Evolutionary conservation across 495 filamentous ascomycete genomes (phyloP), one percentile per base, ranked within the genome.

Genomic region (Daldinia vernicosa): DNA sequence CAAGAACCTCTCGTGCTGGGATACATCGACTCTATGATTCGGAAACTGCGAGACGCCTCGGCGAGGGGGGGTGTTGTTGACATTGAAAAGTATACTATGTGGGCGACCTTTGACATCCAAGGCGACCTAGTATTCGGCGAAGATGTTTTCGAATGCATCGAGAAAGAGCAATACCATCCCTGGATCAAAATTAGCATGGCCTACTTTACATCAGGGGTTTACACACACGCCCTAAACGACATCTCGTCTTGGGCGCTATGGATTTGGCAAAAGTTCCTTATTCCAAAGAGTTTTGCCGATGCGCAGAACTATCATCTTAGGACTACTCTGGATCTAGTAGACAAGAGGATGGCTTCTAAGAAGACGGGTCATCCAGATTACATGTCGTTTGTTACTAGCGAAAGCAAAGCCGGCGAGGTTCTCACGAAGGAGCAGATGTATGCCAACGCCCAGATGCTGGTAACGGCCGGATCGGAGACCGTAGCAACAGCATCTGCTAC

Each of bases 71-170:
- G 73, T 39, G 32, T 71, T 0, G 70, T 79, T 17, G 72, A 84
- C 17, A 72, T 85, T 59, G 74, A 75, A 6, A 77, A 84, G 22
- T 89, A 86, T 83, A 85, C 81, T 60, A 89, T 88, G 65, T 88
- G 78, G 56, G 77, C 78, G 11, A 89, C 87, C 0, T 90, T 89
- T 56, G 88, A 89, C 62, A 81, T 89, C 30, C 88, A 89, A 51
- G 88, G 88, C 1, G 87, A 90, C 66, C 71, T 90, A 7, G 79
- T 84, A 0, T 88, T 89, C 57, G 88, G 87, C 7, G 60, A 68
- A 14, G 81, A 86, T 59, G 77, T 86, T 0, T 89, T 90, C 63
- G 80, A 79, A 8, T 86, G 86, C 54, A 78, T 88, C 1, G 60
- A 75, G 43, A 64, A 70, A 0, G 62, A 67, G 6, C 47, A 52